Evolutionary conservation across 2,329 filamentous ascomycete genomes (phyloP).

Genomic region (Periglandula ipomoeae): DNA sequence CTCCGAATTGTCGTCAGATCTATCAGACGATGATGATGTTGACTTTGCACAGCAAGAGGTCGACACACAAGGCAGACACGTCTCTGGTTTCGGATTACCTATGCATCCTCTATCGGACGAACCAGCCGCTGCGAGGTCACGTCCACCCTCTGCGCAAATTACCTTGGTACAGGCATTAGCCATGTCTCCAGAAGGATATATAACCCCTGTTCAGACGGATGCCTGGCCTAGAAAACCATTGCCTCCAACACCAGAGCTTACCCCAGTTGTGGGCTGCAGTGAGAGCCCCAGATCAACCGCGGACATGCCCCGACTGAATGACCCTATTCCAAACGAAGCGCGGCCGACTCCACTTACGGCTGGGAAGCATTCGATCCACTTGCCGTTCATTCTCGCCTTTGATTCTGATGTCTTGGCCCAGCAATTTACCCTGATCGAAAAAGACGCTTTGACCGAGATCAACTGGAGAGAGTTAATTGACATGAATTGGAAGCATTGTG

Average conservation of each 20-base stretch:
- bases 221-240: slow-evolving; percentile 14
- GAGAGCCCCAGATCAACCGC: slow-evolving; percentile 13
- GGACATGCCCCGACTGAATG: slow-evolving; percentile 22
- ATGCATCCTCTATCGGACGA: slow-evolving; percentile 20
- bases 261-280: slow-evolving; percentile 32
- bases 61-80: slow-evolving; percentile 21
- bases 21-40: background rate
- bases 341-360: slow-evolving; percentile 19
- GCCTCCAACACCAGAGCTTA: slow-evolving; percentile 37
- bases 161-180: slow-evolving; percentile 37
- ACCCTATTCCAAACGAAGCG: slow-evolving; percentile 26
- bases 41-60: slow-evolving; percentile 34
- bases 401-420: slow-evolving; percentile 71
- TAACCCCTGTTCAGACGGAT: background rate
- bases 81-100: slow-evolving; percentile 18
- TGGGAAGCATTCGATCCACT: slow-evolving; percentile 45
- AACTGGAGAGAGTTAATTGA: slow-evolving; percentile 84
- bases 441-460: slow-evolving; percentile 76
- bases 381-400: slow-evolving; percentile 74
- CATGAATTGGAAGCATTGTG: slow-evolving; percentile 68
- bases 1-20: background rate
- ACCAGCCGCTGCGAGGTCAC: background rate
- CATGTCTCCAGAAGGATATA: slow-evolving; percentile 7
- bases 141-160: slow-evolving; percentile 36
- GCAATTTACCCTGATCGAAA: slow-evolving; percentile 78